phyloP scores from a whole-genome alignment of 2,329 filamentous ascomycete genomes.

The Arthrinium puccinioides region DNA sequence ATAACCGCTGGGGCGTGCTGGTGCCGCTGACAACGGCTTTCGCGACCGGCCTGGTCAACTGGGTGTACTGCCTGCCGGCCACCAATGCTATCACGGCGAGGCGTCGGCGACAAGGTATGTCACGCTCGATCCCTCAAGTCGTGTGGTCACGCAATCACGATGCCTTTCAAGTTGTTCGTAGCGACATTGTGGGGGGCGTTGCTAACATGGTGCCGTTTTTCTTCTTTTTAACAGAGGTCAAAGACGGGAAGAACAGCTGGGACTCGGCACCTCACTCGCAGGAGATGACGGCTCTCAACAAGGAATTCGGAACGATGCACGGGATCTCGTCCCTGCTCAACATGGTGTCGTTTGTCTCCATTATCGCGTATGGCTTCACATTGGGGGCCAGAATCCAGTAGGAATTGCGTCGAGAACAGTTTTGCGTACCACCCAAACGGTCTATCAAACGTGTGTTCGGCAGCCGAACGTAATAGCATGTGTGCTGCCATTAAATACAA shows the following conservation, averaged over 20 bases:
- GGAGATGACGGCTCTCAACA: constrained; percentile 78
- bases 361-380: constrained; percentile 70
- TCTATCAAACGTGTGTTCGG: too few species aligned
- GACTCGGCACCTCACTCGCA: constrained; percentile 72
- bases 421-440: too few species aligned
- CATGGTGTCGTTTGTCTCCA: constrained; percentile 59
- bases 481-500: too few species aligned
- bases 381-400: constrained; percentile 57
- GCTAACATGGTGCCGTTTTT: too few species aligned
- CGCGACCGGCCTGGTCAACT: constrained; percentile 63
- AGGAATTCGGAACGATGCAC: constrained; percentile 71
- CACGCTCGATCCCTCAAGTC: too few species aligned
- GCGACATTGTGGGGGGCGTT: too few species aligned
- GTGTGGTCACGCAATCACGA: too few species aligned
- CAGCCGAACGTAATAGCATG: too few species aligned
- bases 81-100: constrained; percentile 69
- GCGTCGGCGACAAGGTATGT: constrained; percentile 70
- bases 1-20: constrained; percentile 58
- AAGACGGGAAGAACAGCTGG: constrained; percentile 82
- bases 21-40: constrained; percentile 64
- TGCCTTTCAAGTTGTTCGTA: too few species aligned
- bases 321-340: constrained; percentile 77
- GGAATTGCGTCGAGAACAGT: too few species aligned
- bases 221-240: constrained; percentile 72
- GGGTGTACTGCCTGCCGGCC: constrained; percentile 63